Evolutionary conservation across 306 rosid genomes (phyloP).

Genomic region (Ammopiptanthus mongolicus): DNA sequence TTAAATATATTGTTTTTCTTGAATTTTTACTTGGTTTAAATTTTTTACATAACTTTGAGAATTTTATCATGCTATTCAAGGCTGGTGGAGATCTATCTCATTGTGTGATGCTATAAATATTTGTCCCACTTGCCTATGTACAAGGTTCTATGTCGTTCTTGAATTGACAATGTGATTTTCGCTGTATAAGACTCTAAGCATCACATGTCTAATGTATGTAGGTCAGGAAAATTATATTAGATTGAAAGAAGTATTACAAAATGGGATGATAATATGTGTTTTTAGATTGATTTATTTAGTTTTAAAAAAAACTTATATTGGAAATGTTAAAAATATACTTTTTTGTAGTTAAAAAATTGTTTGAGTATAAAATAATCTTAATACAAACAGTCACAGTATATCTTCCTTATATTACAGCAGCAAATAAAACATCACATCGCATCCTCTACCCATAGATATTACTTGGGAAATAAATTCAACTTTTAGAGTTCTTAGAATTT

Average conservation of each 20-base stretch:
- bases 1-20: background rate
- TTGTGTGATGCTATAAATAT: background rate
- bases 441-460: background rate
- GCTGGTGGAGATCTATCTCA: background rate
- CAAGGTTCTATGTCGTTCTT: background rate
- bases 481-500: background rate
- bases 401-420: background rate
- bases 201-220: background rate
- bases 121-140: background rate
- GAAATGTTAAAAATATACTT: background rate
- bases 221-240: background rate
- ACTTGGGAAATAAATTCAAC: background rate
- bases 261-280: background rate
- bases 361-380: background rate
- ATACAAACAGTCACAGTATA: background rate
- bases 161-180: background rate
- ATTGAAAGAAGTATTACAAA: background rate
- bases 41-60: background rate
- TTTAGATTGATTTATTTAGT: background rate
- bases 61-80: background rate
- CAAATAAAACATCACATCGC: background rate
- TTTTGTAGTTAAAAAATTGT: background rate
- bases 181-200: constrained; percentile 2
- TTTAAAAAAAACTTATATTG: no score
- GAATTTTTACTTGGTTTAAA: background rate